phyloP scores from a whole-genome alignment of 208 protist species.

The Trypanosoma congolense region DNA sequence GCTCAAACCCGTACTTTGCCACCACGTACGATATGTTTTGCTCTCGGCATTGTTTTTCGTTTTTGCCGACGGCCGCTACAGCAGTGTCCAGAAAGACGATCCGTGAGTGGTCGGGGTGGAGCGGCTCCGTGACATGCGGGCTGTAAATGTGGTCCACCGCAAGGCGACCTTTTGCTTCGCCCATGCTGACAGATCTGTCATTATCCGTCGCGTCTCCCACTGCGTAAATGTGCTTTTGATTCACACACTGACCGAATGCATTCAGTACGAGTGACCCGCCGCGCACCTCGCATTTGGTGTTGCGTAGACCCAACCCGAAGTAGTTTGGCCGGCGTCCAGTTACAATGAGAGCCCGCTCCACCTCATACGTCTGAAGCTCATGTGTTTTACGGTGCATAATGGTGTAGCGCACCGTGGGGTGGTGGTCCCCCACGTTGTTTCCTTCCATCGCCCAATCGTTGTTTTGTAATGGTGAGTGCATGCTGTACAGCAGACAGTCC shows the following conservation, averaged over 20 bases:
- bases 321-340: slow-evolving; percentile 65
- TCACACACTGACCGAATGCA: slow-evolving; percentile 39
- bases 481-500: slow-evolving; percentile 66
- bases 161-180: slow-evolving; percentile 46
- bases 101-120: slow-evolving; percentile 28
- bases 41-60: slow-evolving; percentile 55
- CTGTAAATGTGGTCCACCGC: slow-evolving; percentile 73
- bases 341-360: slow-evolving; percentile 64
- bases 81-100: slow-evolving; percentile 48
- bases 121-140: slow-evolving; percentile 18
- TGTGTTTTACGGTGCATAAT: slow-evolving; percentile 52
- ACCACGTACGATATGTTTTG: slow-evolving; percentile 61
- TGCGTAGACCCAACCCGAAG: slow-evolving; percentile 51
- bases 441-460: slow-evolving; percentile 20
- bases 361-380: slow-evolving; percentile 53
- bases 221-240: slow-evolving; percentile 49
- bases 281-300: slow-evolving; percentile 33
- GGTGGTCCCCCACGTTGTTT: slow-evolving; percentile 14
- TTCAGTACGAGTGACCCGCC: slow-evolving; percentile 47
- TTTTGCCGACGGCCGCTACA: slow-evolving; percentile 60
- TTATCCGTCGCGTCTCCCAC: slow-evolving; percentile 55
- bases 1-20: slow-evolving; percentile 49
- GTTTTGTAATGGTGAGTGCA: slow-evolving; percentile 57
- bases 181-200: slow-evolving; percentile 55
- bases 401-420: slow-evolving; percentile 68